Conservation (phyloP, 352 stramenopile species). For the Phytophthora kernoviae region DNA sequence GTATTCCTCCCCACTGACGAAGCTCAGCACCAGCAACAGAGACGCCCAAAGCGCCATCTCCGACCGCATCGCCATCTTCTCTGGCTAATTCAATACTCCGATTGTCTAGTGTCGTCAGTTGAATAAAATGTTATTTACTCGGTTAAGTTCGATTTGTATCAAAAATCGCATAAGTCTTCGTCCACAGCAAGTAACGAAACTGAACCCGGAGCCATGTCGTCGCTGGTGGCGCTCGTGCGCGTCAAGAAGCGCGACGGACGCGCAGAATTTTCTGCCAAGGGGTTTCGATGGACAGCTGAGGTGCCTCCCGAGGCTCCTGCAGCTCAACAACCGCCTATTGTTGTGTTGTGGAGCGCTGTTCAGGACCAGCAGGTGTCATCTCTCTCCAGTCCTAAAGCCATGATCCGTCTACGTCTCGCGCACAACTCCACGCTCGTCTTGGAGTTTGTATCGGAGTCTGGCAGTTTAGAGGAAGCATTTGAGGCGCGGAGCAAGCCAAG, state of each 20-base stretch:
- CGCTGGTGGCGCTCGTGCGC: slow-evolving; percentile 60
- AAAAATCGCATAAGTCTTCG: not conserved
- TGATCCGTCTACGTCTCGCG: slow-evolving; percentile 78
- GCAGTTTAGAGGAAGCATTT: slow-evolving; percentile 69
- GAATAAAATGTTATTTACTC: not conserved
- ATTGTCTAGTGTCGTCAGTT: not conserved
- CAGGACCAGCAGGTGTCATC: slow-evolving; percentile 87
- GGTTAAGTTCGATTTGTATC: not conserved
- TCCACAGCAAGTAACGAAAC: not conserved
- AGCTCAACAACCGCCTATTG: slow-evolving; percentile 41
- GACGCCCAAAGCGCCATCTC: slow-evolving; percentile 22
- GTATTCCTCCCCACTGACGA: slow-evolving; percentile 41
- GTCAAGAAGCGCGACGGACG: slow-evolving; percentile 83
- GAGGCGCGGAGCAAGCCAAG: slow-evolving; percentile 71
- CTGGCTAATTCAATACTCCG: slow-evolving; percentile 16
- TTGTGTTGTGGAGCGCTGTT: slow-evolving; percentile 69
- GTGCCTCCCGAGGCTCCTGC: slow-evolving; percentile 25
- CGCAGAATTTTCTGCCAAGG: slow-evolving; percentile 61
- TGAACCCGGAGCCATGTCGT: slow-evolving; percentile 26
- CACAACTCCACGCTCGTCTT: slow-evolving; percentile 72
- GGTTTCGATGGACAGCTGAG: slow-evolving; percentile 64
- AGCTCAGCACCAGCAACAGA: slow-evolving; percentile 31
- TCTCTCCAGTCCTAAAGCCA: slow-evolving; percentile 69
- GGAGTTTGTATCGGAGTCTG: slow-evolving; percentile 61
- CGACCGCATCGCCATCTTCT: slow-evolving; percentile 24